Evolutionary conservation across 2,329 filamentous ascomycete genomes (phyloP), one percentile per base, ranked within the genome.

Genomic region (Clonostachys rosea): DNA sequence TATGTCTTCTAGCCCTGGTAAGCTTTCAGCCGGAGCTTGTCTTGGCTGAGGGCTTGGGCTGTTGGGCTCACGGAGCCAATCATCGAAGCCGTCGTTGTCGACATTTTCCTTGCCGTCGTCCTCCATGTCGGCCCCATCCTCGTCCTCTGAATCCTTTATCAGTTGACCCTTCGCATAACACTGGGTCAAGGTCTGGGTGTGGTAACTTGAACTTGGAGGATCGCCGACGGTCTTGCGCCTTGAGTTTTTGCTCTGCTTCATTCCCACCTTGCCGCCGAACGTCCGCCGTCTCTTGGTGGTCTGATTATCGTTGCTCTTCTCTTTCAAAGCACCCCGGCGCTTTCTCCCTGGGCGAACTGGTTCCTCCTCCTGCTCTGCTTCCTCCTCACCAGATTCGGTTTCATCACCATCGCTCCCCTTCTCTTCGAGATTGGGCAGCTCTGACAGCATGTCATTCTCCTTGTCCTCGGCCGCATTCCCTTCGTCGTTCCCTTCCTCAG

Each of bases 141-240:
- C 66, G 9, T 69, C 69, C 34, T 71, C 68, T 6, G 68, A 71
- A 44, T 70, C 67, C 30, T 61, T 59, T 42, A 73, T 59, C 17
- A 55, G 54, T 10, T 36, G n/a, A 6, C 20, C 14, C 34, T 55
- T 44, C 8, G 57, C 54, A 6, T 54, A 54, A 2, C 57, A 61
- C 46, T 72, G 69, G 13, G 69, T 72, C 47, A 72, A 52, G 4
- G 69, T 72, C 49, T 72, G 69, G 13, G 69, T 71, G 40, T 69
- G 65, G 35, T 65, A 68, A 9, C 55, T 64, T 6, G 64, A 61
- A 39, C 56, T 59, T 17, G 39, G 52, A 11, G 44, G 37, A 33
- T 66, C 65, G n/a, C 62, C 63, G 30, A 54, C 50, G 3, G 65
- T 66, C 52, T 51, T 67, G 17, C 54, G 49, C 20, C 56, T 50